Base-by-base conservation (phyloP, 768 basidiomycete species). In the Auricularia sp. region DNA sequence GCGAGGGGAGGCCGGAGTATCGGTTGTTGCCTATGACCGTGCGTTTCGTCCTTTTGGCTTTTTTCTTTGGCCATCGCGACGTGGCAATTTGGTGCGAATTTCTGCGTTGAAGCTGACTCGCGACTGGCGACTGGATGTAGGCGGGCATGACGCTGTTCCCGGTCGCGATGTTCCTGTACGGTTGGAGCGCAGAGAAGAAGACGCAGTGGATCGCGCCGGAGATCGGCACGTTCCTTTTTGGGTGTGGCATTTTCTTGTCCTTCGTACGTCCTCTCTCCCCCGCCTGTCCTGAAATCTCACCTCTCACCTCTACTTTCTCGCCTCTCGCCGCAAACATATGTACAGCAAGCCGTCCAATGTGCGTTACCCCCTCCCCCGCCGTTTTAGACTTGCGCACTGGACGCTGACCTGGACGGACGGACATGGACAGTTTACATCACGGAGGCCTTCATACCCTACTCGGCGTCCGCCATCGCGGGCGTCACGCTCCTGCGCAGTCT, bases 1-100 rank as follows among this genome's bases (percentile, higher is more conserved):
- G 63, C 5, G 63, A 64, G 44, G 21, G 47, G 33, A 10, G 63
- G 10, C 63, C 63, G 34, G 63, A 64, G 56, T 64, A 64, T 47
- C 44, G 63, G 21, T 53, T 54, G 33, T 18, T 64, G 36, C 63
- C 62, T 7, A 62, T 62, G 62, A 62, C 62, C 8, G 62, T 62
- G n/a, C 21, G 62, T 64, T 21, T 14, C 23, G 14, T 56, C 44
- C 43, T 18, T 18, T 43, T 43, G 29, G 2, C 29, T 29, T 29
- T 23, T 29, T 29, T 29, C 29, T 29, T 29, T 29, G 29, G 29
- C 29, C 29, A 29, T 29, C 29, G 1, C 29, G 29, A 29, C 29
- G 1, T 29, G 29, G 29, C 29, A 29, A 29, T 29, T 29, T 29
- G 29, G 29, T 29, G 29, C 29, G 29, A 29, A 29, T 2, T 43